A percentile compares a stretch with the other conserved stretches of the same genome.
These are phyloP conservation scores for Fusarium solani-melongenae DNA, from an alignment of 2,329 filamentous ascomycete genomes.

Conservation along the genomic window DNA sequence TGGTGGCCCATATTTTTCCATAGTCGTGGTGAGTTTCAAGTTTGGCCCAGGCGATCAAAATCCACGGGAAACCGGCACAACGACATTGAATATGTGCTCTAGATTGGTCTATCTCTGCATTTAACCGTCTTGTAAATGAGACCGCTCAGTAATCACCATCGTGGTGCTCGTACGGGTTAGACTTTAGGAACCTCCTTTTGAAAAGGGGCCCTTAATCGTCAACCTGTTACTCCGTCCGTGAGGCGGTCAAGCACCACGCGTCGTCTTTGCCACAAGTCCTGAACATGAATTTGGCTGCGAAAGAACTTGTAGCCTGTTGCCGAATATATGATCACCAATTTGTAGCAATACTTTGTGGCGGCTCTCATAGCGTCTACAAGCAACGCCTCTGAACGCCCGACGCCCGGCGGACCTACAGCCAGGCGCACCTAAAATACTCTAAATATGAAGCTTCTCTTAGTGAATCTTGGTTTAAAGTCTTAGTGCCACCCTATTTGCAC, in stretches of 20 bases:
- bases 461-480: neutral
- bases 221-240: neutral
- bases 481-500: neutral
- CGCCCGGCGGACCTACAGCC: neutral
- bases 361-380: neutral
- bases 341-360: neutral
- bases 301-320: no score
- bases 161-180: neutral
- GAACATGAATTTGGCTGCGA: neutral
- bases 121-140: neutral
- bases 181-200: neutral
- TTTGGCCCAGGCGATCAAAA: neutral
- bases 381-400: neutral
- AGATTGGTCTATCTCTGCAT: neutral
- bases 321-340: neutral
- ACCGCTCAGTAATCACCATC: neutral
- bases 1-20: conserved; percentile 30
- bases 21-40: conserved; percentile 24
- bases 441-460: neutral
- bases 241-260: neutral
- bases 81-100: neutral
- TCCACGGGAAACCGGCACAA: conserved; percentile 23
- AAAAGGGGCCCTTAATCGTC: neutral
- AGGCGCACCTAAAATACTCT: neutral
- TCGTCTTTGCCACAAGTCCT: neutral